Evolutionary conservation across 2,329 filamentous ascomycete species (phyloP), one percentile per base, ranked within the genome.

Genomic region (Penicillium nordicum): DNA sequence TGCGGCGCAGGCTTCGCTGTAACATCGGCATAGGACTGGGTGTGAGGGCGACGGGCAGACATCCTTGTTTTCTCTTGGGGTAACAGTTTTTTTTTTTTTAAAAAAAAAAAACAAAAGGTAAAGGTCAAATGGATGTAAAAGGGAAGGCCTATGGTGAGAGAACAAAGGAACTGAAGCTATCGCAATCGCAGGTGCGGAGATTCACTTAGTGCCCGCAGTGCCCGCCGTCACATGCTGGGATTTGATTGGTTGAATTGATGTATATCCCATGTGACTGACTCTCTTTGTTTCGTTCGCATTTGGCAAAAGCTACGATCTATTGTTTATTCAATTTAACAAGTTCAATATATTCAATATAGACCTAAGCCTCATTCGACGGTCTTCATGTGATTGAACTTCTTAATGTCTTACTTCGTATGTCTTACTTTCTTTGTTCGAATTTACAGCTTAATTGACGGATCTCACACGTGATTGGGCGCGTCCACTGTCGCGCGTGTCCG

Each of bases 1-100:
- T 75, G 72, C 11, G 68, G 55, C 29, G 69, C 36, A 55, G 74
- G 73, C 56, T 71, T 59, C 29, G 66, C 62, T 5, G 57, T 62
- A 9, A 53, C 66, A 41, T 71, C 66, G 51, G 69, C 67, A 42
- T 66, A 68, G 37, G 69, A 67, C 51, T 70, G 66, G 12, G 61
- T 66, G 37, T 69, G 65, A 42, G 66, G 59, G 51, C 71, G 70
- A 36, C 68, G 67, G 57, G 63, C 65, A 45, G 70, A 68, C 71
- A 73, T 74, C 1, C n/a, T 50, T 18, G 18, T n/a, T 16, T 16
- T 23, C 10, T 18, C 21, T 5, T 5, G 16, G 4, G 4, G 3
- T 16, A 27, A 9, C 21, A 42, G 11, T 38, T 30, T 7, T 5
- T 8, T 21, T 18, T 18, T 18, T 18, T n/a, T n/a, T n/a, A 18